A percentile compares a stretch with the other conserved stretches of the same genome.
phyloP scores from a whole-genome alignment of 2,329 filamentous ascomycete species.

The Trichoderma gracile region DNA sequence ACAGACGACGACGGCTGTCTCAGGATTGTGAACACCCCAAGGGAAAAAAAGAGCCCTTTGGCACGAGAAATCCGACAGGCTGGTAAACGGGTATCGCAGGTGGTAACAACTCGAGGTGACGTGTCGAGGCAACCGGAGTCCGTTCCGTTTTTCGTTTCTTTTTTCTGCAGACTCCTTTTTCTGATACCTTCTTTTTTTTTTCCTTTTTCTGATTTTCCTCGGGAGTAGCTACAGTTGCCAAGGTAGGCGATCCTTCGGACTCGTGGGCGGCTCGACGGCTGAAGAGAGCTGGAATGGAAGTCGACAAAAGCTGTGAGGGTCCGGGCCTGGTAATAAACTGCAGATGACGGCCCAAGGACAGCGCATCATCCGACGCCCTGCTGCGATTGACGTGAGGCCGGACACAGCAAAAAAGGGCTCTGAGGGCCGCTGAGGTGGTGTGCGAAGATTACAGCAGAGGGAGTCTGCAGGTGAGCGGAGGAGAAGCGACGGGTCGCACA shows the following conservation, averaged over 20 bases:
- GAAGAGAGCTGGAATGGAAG: conserved; percentile 2
- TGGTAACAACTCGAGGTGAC: neutral
- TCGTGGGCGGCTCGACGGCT: conserved; percentile 3
- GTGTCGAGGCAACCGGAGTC: conserved; percentile 10
- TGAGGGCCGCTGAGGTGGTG: conserved; percentile 1
- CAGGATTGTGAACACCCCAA: neutral
- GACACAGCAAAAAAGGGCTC: neutral
- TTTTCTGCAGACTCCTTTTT: neutral
- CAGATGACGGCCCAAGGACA: neutral
- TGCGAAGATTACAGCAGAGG: conserved; percentile 6
- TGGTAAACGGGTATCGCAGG: conserved; percentile 13
- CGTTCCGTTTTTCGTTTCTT: neutral
- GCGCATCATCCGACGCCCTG: conserved; percentile 14
- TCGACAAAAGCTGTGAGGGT: conserved; percentile 5
- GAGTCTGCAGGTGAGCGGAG: neutral
- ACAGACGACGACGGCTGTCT: conserved; percentile 1
- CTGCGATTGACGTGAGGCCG: conserved; percentile 10
- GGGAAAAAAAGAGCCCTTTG: conserved; percentile 2
- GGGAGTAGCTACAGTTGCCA: conserved; percentile 4
- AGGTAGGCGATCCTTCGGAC: conserved; percentile 13
- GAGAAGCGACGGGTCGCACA: conserved; percentile 22
- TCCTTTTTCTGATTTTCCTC: neutral
- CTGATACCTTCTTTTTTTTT: neutral
- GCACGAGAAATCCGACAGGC: conserved; percentile 3
- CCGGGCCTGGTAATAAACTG: neutral